Evolutionary conservation across 768 basidiomycete genomes (phyloP), one percentile per base, ranked within the genome.

Genomic region (Sarcodon aspratus): DNA sequence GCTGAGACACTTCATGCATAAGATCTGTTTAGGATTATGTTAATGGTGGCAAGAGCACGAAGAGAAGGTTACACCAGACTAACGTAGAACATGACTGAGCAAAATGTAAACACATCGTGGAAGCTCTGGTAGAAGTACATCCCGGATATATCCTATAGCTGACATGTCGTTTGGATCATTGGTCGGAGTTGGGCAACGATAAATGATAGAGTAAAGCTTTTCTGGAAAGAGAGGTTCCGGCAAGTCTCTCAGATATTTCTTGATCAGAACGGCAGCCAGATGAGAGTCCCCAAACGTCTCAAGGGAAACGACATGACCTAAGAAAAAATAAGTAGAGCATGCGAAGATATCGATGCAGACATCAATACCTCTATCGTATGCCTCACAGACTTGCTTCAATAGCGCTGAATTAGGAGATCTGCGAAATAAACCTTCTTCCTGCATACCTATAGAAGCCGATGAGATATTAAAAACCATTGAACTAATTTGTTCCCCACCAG

Each of bases 211-310:
- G 61, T 90, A 92, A 11, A 82, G 61, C 6, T 59, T 61, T 63
- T 88, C 86, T 0, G 82, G 76, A 54, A 93, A 86, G n/a, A 87
- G 65, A 3, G 90, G 84, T 46, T 78, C 73, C 1, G 87, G 86
- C 1, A 93, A 68, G 61, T 90, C 86, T 35, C 86, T 76, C 21
- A 93, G 65, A 59, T 85, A 91, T 60, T 88, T 90, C 69, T 93
- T 92, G 48, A 93, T 66, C 34, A 93, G 70, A 1, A 92, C 90
- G 8, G 90, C 87, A 3, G 87, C 85, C 1, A 93, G 72, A 62
- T 87, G 74, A 6, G 86, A 82, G 56, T 91, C 88, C 0, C 71
- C 74, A 57, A 86, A 91, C 1, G 72, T 80, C n/a, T 77, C 67
- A 38, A 93, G 65, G 1, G 85, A 86, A 9, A 93, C 82, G 1